phyloP scores from a whole-genome alignment of 805 yeast species.

The Starmera caribaea region DNA sequence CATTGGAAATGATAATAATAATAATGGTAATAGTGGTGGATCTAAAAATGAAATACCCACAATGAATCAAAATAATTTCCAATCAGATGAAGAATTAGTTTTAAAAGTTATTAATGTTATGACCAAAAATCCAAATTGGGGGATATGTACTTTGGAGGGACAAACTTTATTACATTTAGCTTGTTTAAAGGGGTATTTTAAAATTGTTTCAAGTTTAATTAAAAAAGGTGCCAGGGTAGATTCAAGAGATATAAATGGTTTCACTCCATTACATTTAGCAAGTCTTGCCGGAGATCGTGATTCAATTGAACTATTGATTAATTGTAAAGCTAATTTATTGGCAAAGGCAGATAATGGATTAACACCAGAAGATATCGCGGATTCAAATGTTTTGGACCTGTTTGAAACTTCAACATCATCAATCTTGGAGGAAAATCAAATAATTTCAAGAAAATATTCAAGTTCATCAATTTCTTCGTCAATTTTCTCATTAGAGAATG shows the following conservation, averaged over 20 bases:
- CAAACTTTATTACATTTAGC: slow-evolving; percentile 87
- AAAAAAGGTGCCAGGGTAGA: slow-evolving; percentile 61
- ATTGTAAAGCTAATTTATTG: slow-evolving; percentile 52
- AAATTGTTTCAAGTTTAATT: slow-evolving; percentile 53
- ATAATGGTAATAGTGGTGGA: slow-evolving; percentile 20
- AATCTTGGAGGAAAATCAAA: slow-evolving; percentile 1
- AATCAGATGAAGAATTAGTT: slow-evolving; percentile 28
- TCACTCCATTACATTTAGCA: slow-evolving; percentile 84
- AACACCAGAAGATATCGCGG: slow-evolving; percentile 32
- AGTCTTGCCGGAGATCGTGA: slow-evolving; percentile 65
- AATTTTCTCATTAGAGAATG: slow-evolving; percentile 20
- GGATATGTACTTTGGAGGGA: slow-evolving; percentile 71
- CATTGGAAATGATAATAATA: slow-evolving; percentile 48
- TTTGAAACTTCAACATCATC: slow-evolving; percentile 11
- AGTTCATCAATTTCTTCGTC: slow-evolving; percentile 18
- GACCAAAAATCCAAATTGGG: slow-evolving; percentile 71
- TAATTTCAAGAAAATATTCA: slow-evolving; percentile 16
- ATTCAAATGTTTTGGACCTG: slow-evolving; percentile 22
- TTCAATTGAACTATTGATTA: slow-evolving; percentile 50
- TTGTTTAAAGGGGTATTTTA: slow-evolving; percentile 58
- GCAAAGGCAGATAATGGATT: slow-evolving; percentile 42
- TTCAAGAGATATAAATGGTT: slow-evolving; percentile 67
- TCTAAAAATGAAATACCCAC: slow-evolving; percentile 5
- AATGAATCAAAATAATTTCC: slow-evolving; percentile 4
- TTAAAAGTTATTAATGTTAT: slow-evolving; percentile 52